Conservation (phyloP, 2,329 filamentous ascomycete species). For the Eutypa lata region DNA sequence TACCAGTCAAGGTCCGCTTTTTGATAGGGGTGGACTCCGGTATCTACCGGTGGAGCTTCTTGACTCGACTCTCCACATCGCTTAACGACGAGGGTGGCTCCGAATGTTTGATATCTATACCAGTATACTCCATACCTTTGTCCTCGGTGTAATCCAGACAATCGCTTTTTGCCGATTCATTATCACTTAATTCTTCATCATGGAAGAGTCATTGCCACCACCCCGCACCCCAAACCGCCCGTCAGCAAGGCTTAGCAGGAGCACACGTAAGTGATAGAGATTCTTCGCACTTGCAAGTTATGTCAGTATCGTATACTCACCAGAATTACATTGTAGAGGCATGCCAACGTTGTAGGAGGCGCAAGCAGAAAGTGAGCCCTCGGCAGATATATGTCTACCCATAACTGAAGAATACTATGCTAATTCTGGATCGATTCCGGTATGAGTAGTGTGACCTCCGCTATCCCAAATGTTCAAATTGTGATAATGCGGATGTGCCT, state of each 20-base stretch:
- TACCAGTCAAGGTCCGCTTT: neutral
- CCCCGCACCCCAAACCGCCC: conserved; percentile 6
- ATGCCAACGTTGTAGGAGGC: conserved; percentile 14
- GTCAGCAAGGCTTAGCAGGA: conserved; percentile 9
- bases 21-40: neutral
- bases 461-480: conserved; percentile 16
- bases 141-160: neutral
- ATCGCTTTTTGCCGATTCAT: neutral
- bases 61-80: neutral
- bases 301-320: neutral
- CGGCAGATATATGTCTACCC: neutral
- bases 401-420: neutral
- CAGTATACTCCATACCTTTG: neutral
- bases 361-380: conserved; percentile 13
- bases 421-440: neutral
- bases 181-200: conserved; percentile 1
- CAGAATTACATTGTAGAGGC: conserved; percentile 3
- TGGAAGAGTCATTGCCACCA: conserved; percentile 6
- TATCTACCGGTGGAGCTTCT: neutral
- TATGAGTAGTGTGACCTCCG: conserved; percentile 13
- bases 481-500: conserved; percentile 10
- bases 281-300: neutral
- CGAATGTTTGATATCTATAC: neutral
- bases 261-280: conserved; percentile 3
- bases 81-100: neutral